Conservation (phyloP, 2,329 filamentous ascomycete genomes). For the Pseudomassariella vexata region DNA sequence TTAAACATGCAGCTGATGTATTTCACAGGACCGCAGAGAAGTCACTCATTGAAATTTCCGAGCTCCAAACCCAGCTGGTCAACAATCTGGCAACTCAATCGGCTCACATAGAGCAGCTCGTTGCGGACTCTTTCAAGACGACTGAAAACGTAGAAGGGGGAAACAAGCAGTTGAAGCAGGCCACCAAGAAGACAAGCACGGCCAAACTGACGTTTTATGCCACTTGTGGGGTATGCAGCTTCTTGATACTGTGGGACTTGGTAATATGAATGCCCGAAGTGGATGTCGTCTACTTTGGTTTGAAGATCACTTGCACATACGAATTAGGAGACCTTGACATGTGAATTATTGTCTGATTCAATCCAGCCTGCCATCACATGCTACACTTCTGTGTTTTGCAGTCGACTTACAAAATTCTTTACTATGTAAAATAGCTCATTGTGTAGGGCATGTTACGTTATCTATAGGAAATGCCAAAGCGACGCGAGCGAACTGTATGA, state of each 20-base stretch:
- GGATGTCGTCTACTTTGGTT: too few relatives aligned
- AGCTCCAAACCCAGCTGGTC: constrained; percentile 84
- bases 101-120: constrained; percentile 82
- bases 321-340: too few relatives aligned
- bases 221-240: constrained; percentile 68
- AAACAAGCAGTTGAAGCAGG: constrained; percentile 86
- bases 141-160: constrained; percentile 82
- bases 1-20: background rate
- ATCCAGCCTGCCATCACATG: too few relatives aligned
- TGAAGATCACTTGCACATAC: too few relatives aligned
- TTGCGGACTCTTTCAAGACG: constrained; percentile 75
- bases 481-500: too few relatives aligned
- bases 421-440: too few relatives aligned
- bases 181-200: constrained; percentile 64
- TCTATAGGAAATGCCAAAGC: too few relatives aligned
- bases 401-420: too few relatives aligned
- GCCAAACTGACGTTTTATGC: constrained; percentile 77
- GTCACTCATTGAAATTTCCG: constrained; percentile 86
- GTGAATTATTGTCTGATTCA: too few relatives aligned
- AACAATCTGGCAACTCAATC: constrained; percentile 80
- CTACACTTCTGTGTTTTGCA: too few relatives aligned
- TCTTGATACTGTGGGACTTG: constrained; percentile 73
- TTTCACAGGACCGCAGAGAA: constrained; percentile 71
- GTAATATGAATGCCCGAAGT: constrained; percentile 38
- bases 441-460: too few relatives aligned